Evolutionary conservation across 305 asterid species (phyloP), one percentile per base, ranked within the genome.

Genomic region (Fraxinus nigra): DNA sequence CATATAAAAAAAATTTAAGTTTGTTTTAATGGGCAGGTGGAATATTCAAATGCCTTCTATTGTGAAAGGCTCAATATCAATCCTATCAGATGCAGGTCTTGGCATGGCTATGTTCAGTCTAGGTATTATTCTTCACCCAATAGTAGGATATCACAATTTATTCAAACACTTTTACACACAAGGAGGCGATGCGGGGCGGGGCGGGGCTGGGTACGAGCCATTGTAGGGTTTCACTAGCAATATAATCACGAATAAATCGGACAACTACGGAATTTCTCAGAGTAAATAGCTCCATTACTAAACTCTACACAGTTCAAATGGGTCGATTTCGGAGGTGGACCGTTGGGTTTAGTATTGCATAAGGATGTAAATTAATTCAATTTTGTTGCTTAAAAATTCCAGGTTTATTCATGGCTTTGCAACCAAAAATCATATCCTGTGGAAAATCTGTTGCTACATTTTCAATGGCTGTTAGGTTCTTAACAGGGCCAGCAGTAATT

Each of bases 21-120:
- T 13, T 33, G 7, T 0, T 14, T 40, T 10, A 1, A n/a, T 28
- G 56, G 24, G 69, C 89, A 95, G 99, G 83, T 95, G 97, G 97
- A 90, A 94, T 84, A 92, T 95, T 43, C 86, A 95, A 83, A 95
- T 95, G 99, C 99, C 99, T 1, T 59, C 94, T 6, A 92, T 95
- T 65, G 94, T 94, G 9, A 89, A 89, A 84, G 97, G 97, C n/a
- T 95, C 99, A 18, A 95, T 95, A 78, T 84, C 98, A 1, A 92
- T 95, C 48, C 84, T 95, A 81, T 94, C 99, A 0, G 98, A 95
- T 85, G 98, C 98, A 24, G 99, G 99, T 28, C 97, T 94, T 74
- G 99, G 99, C 75, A 93, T 95, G 98, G 99, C 99, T 65, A 95
- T 95, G 99, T 95, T 95, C 84, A 95, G 99, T 81, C 87, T 95